Conservation (phyloP, 73 alveolate genomes). For the Blepharisma stoltei region DNA sequence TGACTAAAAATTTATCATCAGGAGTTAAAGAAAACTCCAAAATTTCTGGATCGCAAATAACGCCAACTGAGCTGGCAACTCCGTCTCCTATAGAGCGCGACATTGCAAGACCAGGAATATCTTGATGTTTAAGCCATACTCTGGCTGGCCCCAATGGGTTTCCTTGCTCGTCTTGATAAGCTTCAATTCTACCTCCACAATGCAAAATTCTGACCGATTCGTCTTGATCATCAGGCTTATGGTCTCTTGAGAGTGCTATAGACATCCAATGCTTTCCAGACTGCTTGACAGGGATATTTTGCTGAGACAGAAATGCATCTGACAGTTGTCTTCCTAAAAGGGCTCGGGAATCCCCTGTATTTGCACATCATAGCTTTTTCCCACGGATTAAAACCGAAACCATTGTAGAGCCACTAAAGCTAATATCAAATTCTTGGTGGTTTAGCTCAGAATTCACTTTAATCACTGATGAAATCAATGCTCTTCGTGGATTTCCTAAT, state of each 20-base stretch:
- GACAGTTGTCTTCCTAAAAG: conserved; percentile 33
- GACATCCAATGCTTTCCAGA: conserved; percentile 24
- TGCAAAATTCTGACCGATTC: conserved; percentile 46
- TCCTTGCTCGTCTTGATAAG: conserved; percentile 65
- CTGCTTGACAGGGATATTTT: conserved; percentile 29
- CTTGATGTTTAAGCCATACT: conserved; percentile 75
- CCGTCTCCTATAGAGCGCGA: conserved; percentile 72
- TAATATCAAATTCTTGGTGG: conserved; percentile 14
- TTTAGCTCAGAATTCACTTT: neutral
- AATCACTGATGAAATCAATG: neutral
- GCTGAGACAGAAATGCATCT: neutral
- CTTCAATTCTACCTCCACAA: conserved; percentile 73
- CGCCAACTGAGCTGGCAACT: conserved; percentile 74
- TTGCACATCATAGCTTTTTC: conserved; percentile 42
- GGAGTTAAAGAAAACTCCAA: neutral
- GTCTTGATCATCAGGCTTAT: conserved; percentile 53
- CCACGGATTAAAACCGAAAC: conserved; percentile 39
- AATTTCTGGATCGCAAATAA: conserved; percentile 62
- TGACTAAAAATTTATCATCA: neutral
- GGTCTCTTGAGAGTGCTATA: conserved; percentile 56
- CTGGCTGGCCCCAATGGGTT: conserved; percentile 75
- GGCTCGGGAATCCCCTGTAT: conserved; percentile 57
- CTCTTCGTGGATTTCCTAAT: conserved; percentile 36
- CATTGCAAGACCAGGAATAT: conserved; percentile 81
- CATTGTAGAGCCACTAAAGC: conserved; percentile 36